A percentile compares a stretch with the other conserved stretches of the same genome.
Conservation (phyloP, 306 rosid genomes). For the Fragaria nilgerrensis region DNA sequence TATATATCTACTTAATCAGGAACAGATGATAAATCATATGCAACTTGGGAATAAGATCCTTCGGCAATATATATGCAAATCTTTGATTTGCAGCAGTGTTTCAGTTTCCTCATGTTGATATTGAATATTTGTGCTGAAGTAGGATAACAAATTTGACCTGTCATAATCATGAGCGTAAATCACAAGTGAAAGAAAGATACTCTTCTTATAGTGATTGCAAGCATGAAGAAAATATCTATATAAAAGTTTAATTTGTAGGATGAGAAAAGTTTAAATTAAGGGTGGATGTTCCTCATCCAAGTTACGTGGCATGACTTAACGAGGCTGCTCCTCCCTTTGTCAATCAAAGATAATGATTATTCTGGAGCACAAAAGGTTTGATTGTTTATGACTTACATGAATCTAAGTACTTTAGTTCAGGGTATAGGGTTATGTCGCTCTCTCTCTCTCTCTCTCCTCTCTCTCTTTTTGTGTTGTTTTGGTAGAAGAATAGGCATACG, state of each 20-base stretch:
- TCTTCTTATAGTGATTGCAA: neutral
- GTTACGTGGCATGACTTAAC: slow-evolving; percentile 9
- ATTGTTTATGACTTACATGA: neutral
- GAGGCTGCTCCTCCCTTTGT: neutral
- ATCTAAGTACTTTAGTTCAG: neutral
- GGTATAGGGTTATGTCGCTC: too few species aligned
- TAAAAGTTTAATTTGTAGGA: neutral
- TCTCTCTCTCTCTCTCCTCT: too few species aligned
- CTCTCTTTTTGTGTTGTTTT: too few species aligned
- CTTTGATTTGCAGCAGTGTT: neutral
- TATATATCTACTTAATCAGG: too few species aligned
- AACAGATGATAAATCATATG: slow-evolving; percentile 1
- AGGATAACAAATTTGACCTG: neutral
- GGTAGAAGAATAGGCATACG: too few species aligned
- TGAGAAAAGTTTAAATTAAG: neutral
- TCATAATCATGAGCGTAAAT: neutral
- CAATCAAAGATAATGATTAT: neutral
- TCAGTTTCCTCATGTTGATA: neutral
- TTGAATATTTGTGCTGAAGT: neutral
- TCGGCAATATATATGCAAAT: neutral
- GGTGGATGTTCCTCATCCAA: slow-evolving; percentile 8
- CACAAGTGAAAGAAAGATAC: neutral
- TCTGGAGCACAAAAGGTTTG: neutral
- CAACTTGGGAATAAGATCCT: neutral
- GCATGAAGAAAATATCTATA: neutral